Percentiles rank a stretch among this genome's conserved stretches.
These are phyloP conservation scores for Rhipidocladum racemiflorum DNA, from an alignment of 176 grass and related monocot species.

Conservation along the genomic window DNA sequence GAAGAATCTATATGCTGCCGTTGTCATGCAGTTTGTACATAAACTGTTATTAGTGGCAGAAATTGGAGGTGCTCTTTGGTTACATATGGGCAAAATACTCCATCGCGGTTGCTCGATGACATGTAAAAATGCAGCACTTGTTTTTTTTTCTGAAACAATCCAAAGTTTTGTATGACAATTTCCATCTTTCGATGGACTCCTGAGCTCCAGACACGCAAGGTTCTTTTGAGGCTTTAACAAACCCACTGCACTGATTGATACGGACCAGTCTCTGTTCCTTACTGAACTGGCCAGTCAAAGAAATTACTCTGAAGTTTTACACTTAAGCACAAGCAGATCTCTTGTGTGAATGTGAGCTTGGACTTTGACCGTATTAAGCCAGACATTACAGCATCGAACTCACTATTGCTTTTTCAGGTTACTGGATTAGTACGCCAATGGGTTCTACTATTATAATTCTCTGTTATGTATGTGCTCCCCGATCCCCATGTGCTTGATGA, in stretches of 20 bases:
- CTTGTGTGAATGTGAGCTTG: background rate
- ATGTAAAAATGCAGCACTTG: background rate
- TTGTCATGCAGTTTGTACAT: background rate
- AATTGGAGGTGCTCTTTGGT: background rate
- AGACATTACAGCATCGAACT: slow-evolving; percentile 27
- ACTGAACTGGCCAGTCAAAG: background rate
- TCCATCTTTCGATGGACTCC: background rate
- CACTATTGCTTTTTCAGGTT: slow-evolving; percentile 29
- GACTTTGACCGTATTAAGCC: slow-evolving; percentile 14
- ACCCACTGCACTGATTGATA: background rate
- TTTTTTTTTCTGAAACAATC: background rate
- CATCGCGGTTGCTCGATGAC: background rate
- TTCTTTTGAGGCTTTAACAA: background rate
- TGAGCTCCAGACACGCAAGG: background rate
- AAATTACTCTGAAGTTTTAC: background rate
- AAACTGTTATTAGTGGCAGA: background rate
- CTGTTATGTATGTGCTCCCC: slow-evolving; percentile 19
- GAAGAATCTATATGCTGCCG: background rate
- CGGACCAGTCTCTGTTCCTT: background rate
- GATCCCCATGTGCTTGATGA: slow-evolving; percentile 41
- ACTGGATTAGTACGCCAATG: slow-evolving; percentile 15
- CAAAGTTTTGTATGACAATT: background rate
- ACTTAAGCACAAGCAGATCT: background rate
- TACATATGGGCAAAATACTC: background rate
- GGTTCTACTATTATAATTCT: slow-evolving; percentile 15